Evolutionary conservation across 805 yeast genomes (phyloP).

Genomic region (Candida suzukii): DNA sequence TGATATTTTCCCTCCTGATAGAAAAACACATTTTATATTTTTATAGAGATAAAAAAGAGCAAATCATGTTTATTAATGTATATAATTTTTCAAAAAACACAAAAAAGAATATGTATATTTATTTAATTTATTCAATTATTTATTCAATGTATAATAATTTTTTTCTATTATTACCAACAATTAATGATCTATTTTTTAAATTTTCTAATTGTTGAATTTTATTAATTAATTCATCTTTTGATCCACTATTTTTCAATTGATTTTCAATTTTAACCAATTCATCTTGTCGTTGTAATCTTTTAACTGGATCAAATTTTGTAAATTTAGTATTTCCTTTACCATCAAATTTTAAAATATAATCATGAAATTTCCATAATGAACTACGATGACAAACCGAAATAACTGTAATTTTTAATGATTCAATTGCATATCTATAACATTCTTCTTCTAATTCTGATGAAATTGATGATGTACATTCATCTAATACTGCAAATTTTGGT

Average conservation of each 20-base stretch:
- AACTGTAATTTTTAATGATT: slow-evolving; percentile 68
- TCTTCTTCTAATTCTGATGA: slow-evolving; percentile 85
- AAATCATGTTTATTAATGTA: no score
- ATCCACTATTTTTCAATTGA: slow-evolving; percentile 56
- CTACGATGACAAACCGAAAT: slow-evolving; percentile 90
- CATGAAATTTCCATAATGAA: slow-evolving; percentile 88
- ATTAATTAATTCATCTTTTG: slow-evolving; percentile 44
- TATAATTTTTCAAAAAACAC: no score
- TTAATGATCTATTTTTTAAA: slow-evolving; percentile 6
- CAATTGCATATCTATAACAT: slow-evolving; percentile 75
- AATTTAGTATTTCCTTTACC: slow-evolving; percentile 52
- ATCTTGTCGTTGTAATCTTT: slow-evolving; percentile 68
- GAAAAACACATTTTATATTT: slow-evolving; percentile 38
- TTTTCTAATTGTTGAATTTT: slow-evolving; percentile 54
- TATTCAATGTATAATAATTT: neutral
- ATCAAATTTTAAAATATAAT: slow-evolving; percentile 73
- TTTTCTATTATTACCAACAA: neutral
- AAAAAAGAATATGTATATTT: no score
- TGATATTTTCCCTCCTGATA: slow-evolving; percentile 29
- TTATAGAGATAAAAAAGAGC: slow-evolving; percentile 19
- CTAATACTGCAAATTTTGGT: slow-evolving; percentile 91
- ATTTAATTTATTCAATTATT: neutral
- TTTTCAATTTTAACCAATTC: slow-evolving; percentile 68
- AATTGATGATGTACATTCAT: slow-evolving; percentile 93
- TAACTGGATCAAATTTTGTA: slow-evolving; percentile 61